Evolutionary conservation across 2,329 filamentous ascomycete species (phyloP).

Genomic region (Geosmithia putterillii): DNA sequence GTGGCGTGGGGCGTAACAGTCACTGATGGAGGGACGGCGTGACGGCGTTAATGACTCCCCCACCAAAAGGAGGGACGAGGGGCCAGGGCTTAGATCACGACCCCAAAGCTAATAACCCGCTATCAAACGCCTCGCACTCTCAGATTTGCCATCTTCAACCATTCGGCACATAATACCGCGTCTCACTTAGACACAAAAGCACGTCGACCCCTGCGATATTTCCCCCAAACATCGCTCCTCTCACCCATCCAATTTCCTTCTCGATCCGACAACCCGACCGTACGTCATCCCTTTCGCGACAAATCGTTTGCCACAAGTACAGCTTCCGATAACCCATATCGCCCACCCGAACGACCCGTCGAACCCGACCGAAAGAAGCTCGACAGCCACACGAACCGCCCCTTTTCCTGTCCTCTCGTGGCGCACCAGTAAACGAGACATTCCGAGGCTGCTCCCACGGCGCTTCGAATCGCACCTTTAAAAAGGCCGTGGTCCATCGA

Average conservation of each 20-base stretch:
- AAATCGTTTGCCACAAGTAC: not conserved
- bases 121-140: not conserved
- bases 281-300: not conserved
- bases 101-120: not conserved
- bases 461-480: constrained; percentile 55
- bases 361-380: not conserved
- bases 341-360: not conserved
- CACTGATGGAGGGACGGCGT: too few relatives aligned
- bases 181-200: not conserved
- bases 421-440: not conserved
- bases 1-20: too few relatives aligned
- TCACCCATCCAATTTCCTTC: not conserved
- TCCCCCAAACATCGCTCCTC: not conserved
- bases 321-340: not conserved
- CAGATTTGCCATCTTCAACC: not conserved
- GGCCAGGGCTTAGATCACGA: not conserved
- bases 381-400: not conserved
- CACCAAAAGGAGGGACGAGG: not conserved
- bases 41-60: too few relatives aligned
- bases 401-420: not conserved
- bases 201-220: not conserved
- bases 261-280: not conserved
- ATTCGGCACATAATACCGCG: not conserved
- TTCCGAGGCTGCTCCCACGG: constrained; percentile 6
- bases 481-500: constrained; percentile 78